Evolutionary conservation across 2,329 filamentous ascomycete genomes (phyloP).

Genomic region (Venturia carpophila): DNA sequence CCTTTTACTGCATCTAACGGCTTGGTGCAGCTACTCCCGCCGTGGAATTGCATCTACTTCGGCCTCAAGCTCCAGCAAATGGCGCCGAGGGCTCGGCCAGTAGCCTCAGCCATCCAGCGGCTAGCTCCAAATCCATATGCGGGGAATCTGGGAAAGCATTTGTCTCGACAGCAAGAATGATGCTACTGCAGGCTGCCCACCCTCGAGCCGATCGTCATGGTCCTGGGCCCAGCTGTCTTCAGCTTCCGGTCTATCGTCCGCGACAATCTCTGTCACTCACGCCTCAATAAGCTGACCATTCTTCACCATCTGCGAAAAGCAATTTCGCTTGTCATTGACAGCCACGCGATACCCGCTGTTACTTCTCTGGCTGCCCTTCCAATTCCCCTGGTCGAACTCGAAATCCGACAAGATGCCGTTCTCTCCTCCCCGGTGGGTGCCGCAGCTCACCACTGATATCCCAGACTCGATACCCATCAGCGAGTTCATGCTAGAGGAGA

Average conservation of each 20-base stretch:
- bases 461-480: constrained; percentile 68
- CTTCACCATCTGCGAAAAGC: neutral
- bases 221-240: neutral
- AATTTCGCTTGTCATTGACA: too few species aligned
- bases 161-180: neutral
- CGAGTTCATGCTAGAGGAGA: constrained; percentile 69
- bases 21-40: neutral
- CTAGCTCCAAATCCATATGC: constrained; percentile 1
- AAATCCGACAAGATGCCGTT: constrained; percentile 41
- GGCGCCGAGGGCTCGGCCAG: neutral
- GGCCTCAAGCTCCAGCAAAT: neutral
- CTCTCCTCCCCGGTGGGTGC: constrained; percentile 53
- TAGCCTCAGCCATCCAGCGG: neutral
- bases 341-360: too few species aligned
- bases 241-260: neutral
- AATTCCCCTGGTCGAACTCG: neutral
- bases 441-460: constrained; percentile 53
- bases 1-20: neutral
- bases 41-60: neutral
- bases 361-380: neutral
- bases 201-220: constrained; percentile 2
- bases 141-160: neutral
- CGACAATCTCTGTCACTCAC: neutral
- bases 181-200: neutral
- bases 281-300: neutral